These are phyloP conservation scores for Neurospora africana DNA, from an alignment of 495 filamentous ascomycete species.

Conservation along the genomic window DNA sequence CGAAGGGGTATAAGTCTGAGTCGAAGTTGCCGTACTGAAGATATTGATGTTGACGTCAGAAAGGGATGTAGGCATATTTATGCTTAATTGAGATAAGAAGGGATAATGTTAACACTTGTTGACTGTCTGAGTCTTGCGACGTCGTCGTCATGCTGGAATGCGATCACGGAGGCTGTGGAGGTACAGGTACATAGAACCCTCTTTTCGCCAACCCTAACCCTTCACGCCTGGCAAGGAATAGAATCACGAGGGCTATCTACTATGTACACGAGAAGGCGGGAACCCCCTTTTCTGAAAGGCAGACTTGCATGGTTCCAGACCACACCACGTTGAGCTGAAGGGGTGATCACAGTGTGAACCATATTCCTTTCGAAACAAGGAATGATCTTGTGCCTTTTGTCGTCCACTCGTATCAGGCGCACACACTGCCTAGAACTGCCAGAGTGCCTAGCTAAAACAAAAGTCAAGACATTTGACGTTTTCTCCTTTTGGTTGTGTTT, in stretches of 20 bases:
- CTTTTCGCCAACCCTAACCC: background rate
- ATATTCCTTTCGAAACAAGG: background rate
- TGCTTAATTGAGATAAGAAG: no score
- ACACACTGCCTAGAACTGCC: background rate
- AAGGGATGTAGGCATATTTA: background rate
- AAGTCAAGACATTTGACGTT: background rate
- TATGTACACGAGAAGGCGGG: no score
- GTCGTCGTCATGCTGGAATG: background rate
- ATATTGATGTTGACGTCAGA: background rate
- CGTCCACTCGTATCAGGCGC: background rate
- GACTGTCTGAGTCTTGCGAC: background rate
- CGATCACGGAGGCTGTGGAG: background rate
- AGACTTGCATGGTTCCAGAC: background rate
- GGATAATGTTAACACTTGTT: no score
- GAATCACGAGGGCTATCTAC: background rate
- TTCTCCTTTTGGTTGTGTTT: background rate
- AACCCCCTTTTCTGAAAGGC: background rate
- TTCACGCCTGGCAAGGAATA: background rate
- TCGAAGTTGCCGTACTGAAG: conserved; percentile 15
- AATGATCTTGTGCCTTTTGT: background rate
- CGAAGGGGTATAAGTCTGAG: conserved; percentile 26
- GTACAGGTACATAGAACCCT: background rate
- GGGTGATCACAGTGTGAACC: background rate
- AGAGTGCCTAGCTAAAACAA: background rate
- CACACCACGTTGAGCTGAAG: background rate